Percentiles rank a stretch among this genome's conserved stretches.
Conservation (phyloP, 345 rosid species). For the Gossypium herbaceum region DNA sequence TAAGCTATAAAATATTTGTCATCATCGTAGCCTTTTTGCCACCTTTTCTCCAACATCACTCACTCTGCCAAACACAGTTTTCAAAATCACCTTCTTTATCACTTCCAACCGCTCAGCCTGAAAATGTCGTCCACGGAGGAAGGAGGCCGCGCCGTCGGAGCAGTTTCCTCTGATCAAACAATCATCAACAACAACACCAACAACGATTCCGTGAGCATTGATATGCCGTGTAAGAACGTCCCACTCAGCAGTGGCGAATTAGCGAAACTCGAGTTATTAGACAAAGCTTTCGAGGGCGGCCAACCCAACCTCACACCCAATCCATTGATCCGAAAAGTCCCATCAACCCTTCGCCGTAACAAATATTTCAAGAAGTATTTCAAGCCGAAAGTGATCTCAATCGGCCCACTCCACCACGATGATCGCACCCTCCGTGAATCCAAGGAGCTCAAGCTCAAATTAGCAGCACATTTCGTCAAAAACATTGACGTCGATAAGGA, state of each 20-base stretch:
- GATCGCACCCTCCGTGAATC: background rate
- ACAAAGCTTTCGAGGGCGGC: background rate
- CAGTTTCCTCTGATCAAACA: background rate
- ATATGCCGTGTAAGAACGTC: background rate
- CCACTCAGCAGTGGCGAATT: background rate
- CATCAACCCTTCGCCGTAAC: background rate
- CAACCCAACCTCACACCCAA: too few species aligned
- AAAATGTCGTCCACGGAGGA: background rate
- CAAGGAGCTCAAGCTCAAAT: constrained; percentile 2
- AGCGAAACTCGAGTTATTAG: background rate
- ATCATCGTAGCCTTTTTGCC: too few species aligned
- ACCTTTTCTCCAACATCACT: too few species aligned
- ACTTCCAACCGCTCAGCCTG: background rate
- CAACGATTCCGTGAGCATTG: background rate
- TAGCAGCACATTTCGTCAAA: background rate
- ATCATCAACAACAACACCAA: too few species aligned
- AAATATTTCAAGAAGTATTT: background rate
- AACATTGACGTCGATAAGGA: too few species aligned
- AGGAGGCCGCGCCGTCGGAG: too few species aligned
- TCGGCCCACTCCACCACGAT: constrained; percentile 26
- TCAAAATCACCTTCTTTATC: background rate
- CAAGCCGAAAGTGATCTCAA: constrained; percentile 14
- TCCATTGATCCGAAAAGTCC: constrained; percentile 9
- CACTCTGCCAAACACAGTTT: too few species aligned
- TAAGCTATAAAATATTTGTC: too few species aligned